phyloP scores from a whole-genome alignment of 306 rosid species.

The Castanea mollissima region DNA sequence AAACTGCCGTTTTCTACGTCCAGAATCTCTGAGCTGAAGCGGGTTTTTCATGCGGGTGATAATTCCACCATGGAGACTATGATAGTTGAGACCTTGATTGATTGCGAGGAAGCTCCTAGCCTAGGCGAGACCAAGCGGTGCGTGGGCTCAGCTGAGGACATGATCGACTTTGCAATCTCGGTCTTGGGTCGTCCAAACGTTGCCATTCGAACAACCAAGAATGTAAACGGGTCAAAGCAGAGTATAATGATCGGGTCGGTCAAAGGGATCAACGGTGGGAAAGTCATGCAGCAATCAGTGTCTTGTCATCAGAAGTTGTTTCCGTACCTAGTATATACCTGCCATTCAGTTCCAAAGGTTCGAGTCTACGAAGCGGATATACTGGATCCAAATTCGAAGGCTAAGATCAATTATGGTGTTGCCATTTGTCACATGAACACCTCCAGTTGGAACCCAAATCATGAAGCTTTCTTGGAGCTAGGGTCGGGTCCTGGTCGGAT shows the following conservation, averaged over 20 bases:
- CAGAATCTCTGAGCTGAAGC: conserved; percentile 51
- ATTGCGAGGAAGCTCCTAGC: conserved; percentile 73
- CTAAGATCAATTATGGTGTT: conserved; percentile 69
- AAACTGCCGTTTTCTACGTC: conserved; percentile 80
- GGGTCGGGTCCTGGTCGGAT: conserved; percentile 86
- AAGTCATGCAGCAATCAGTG: conserved; percentile 60
- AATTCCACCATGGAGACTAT: conserved; percentile 79
- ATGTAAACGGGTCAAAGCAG: too few relatives aligned
- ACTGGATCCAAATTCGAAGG: conserved; percentile 51
- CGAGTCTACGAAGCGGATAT: conserved; percentile 89
- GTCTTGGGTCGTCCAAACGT: too few relatives aligned
- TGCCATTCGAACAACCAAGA: too few relatives aligned
- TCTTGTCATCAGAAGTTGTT: conserved; percentile 93
- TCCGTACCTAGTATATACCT: conserved; percentile 78
- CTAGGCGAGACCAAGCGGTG: conserved; percentile 86
- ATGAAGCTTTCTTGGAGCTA: conserved; percentile 73
- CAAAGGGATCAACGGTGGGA: conserved; percentile 49
- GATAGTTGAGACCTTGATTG: conserved; percentile 47
- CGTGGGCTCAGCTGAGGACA: conserved; percentile 69
- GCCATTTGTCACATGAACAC: conserved; percentile 93
- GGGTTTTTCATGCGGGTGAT: conserved; percentile 63
- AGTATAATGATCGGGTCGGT: too few relatives aligned
- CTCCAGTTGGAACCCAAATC: conserved; percentile 76
- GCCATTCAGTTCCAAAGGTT: conserved; percentile 90
- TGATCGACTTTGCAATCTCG: too few relatives aligned